Evolutionary conservation across 75 land plant genomes (phyloP).

Genomic region (Cunninghamia lanceolata): DNA sequence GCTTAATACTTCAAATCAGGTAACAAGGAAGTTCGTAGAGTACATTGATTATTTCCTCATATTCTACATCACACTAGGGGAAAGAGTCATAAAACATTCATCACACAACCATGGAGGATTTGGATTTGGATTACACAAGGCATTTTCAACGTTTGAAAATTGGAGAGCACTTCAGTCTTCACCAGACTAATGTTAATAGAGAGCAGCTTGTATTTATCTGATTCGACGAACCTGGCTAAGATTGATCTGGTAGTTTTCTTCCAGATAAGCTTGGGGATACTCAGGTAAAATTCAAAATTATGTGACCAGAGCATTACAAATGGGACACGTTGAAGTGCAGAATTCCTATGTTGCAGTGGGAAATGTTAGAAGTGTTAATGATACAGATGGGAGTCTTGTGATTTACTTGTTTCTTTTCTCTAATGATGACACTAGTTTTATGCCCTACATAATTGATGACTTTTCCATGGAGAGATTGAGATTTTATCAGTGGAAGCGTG

Average conservation of each 20-base stretch:
- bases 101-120: too few species aligned
- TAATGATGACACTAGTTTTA: constrained; percentile 89
- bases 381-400: constrained; percentile 53
- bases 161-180: too few species aligned
- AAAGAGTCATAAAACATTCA: too few species aligned
- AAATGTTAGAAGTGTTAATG: constrained; percentile 42
- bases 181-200: too few species aligned
- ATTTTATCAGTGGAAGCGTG: constrained; percentile 82
- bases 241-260: constrained; percentile 94
- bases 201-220: constrained; percentile 72
- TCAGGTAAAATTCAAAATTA: constrained; percentile 83
- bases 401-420: constrained; percentile 76
- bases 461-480: constrained; percentile 89
- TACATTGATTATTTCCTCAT: too few species aligned
- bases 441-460: constrained; percentile 97
- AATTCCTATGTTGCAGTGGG: constrained; percentile 47
- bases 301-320: constrained; percentile 50
- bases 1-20: too few species aligned
- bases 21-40: too few species aligned
- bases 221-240: constrained; percentile 84
- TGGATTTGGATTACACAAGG: too few species aligned
- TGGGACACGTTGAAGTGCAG: constrained; percentile 83
- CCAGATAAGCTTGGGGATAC: constrained; percentile 91
- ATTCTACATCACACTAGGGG: too few species aligned
- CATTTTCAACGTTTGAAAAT: too few species aligned